A percentile compares a stretch with the other conserved stretches of the same genome.
Conservation (phyloP, 371 early-diverging fungal genomes). For the Apophysomyces trapeziformis region DNA sequence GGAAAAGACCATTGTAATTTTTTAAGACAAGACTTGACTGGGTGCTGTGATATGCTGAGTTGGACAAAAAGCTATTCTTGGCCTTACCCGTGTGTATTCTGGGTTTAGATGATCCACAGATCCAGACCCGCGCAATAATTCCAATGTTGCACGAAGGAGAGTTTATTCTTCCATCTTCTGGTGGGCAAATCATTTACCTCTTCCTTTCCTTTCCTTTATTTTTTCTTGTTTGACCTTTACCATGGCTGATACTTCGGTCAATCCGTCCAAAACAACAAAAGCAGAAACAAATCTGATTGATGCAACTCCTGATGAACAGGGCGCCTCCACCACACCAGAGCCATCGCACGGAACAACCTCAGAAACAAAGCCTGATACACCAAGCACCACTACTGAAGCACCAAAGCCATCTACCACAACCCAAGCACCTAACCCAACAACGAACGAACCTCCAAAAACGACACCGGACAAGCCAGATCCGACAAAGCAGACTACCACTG, state of each 20-base stretch:
- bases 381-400: conserved; percentile 11
- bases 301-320: conserved; percentile 11
- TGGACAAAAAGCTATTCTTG: neutral
- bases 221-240: neutral
- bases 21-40: neutral
- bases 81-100: conserved; percentile 3
- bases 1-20: too few relatives aligned
- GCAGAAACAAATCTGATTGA: neutral
- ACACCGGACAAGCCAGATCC: neutral
- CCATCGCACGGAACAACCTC: neutral
- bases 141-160: neutral
- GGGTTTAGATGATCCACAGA: conserved; percentile 10
- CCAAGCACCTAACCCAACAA: neutral
- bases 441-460: neutral
- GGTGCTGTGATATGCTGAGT: neutral
- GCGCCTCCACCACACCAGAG: neutral
- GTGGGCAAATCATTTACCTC: conserved; percentile 1
- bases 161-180: conserved; percentile 2
- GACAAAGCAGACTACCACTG: neutral
- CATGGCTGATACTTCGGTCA: conserved; percentile 8
- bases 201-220: conserved; percentile 9
- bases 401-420: neutral
- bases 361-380: conserved; percentile 20
- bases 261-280: conserved; percentile 11
- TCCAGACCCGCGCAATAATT: conserved; percentile 6